These are phyloP conservation scores for Magnusiomyces starmeri DNA, from an alignment of 1,139 yeast genomes.

Conservation along the genomic window DNA sequence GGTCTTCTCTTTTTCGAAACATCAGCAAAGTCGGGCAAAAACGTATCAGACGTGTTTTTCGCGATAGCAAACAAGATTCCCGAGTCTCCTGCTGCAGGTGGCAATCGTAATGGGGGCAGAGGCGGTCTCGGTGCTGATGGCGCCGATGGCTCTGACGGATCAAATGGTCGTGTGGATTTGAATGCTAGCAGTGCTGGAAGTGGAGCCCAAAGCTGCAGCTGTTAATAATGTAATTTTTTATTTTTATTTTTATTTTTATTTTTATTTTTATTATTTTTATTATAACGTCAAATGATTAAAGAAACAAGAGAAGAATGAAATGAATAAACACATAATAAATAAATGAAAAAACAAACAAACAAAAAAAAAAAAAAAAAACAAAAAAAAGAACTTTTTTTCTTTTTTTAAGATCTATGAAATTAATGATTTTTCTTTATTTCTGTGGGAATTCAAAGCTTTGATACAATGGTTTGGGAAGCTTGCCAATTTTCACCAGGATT, in stretches of 20 bases:
- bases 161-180: slow-evolving; percentile 14
- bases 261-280: background rate
- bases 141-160: slow-evolving; percentile 5
- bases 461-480: slow-evolving; percentile 49
- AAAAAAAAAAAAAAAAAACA: background rate
- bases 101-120: slow-evolving; percentile 4
- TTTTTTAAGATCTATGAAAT: background rate
- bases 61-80: slow-evolving; percentile 88
- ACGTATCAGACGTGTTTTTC: slow-evolving; percentile 85
- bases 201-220: slow-evolving; percentile 5
- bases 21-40: slow-evolving; percentile 86
- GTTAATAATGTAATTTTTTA: background rate
- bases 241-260: background rate
- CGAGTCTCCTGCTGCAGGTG: slow-evolving; percentile 26
- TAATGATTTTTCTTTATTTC: background rate
- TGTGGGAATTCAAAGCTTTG: slow-evolving; percentile 12
- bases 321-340: background rate
- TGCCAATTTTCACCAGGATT: slow-evolving; percentile 66
- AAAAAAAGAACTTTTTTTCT: background rate
- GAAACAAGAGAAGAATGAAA: background rate
- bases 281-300: background rate
- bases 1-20: slow-evolving; percentile 88
- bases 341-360: background rate
- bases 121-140: slow-evolving; percentile 8
- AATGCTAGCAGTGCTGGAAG: slow-evolving; percentile 6